Conservation (phyloP, 169 alveolate species). For the Cryptosporidium meleagridis region DNA sequence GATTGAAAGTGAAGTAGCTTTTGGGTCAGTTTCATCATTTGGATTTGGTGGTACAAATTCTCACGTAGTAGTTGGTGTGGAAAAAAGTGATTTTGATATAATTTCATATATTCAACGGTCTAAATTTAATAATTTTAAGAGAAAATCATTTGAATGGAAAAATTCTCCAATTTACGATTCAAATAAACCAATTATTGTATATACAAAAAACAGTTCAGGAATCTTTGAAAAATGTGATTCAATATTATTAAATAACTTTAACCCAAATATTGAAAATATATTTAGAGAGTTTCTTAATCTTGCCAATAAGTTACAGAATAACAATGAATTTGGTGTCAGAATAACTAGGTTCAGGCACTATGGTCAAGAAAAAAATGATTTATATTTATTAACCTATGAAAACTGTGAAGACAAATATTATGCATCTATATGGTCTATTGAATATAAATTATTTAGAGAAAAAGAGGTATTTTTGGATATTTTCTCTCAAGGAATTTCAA, state of each 20-base stretch:
- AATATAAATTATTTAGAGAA: neutral
- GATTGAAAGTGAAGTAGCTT: neutral
- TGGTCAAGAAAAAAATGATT: neutral
- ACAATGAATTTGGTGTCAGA: conserved; percentile 9
- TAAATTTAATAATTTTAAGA: conserved; percentile 6
- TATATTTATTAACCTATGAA: neutral
- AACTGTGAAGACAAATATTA: neutral
- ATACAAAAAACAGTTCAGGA: neutral
- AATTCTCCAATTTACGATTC: neutral
- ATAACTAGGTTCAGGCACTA: conserved; percentile 9
- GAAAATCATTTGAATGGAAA: conserved; percentile 51
- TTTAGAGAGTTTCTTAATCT: neutral
- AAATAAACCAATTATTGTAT: neutral
- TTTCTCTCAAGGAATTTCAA: conserved; percentile 14
- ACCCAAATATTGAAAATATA: conserved; percentile 1
- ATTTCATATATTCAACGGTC: conserved; percentile 8
- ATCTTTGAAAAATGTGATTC: conserved; percentile 17
- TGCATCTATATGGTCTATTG: conserved; percentile 28
- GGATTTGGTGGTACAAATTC: conserved; percentile 73
- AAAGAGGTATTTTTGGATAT: conserved; percentile 21
- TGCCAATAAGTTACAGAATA: neutral
- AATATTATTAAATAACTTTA: conserved; percentile 1
- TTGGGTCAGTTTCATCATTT: conserved; percentile 68
- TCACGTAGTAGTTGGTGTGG: conserved; percentile 45
- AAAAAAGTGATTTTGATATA: conserved; percentile 31